Conservation (phyloP, 2,329 filamentous ascomycete species). For the Penicillium olsonii region DNA sequence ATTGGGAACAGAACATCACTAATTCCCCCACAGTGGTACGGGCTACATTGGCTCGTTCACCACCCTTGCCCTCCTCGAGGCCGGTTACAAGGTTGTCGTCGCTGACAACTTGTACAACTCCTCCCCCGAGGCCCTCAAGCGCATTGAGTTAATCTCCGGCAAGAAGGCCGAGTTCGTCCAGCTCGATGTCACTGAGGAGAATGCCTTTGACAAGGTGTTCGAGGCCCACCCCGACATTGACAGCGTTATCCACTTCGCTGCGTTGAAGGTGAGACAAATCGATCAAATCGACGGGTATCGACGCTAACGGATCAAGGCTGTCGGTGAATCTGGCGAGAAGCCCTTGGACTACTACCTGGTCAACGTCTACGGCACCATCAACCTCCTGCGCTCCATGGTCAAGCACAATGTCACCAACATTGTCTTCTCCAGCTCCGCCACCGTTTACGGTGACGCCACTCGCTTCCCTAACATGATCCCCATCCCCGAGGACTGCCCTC, state of each 20-base stretch:
- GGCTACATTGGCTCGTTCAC: constrained; percentile 99
- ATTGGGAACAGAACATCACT: constrained; percentile 20
- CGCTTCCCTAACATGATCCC: constrained; percentile 98
- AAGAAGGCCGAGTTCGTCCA: constrained; percentile 84
- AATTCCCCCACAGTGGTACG: constrained; percentile 65
- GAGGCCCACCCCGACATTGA: constrained; percentile 87
- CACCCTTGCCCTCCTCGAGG: constrained; percentile 83
- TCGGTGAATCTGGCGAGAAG: constrained; percentile 91
- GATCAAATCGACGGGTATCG: not conserved
- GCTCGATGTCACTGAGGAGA: constrained; percentile 84
- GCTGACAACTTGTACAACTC: constrained; percentile 98
- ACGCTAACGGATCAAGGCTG: constrained; percentile 62
- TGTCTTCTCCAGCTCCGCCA: constrained; percentile 97
- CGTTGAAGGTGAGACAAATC: constrained; percentile 70
- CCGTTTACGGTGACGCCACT: constrained; percentile 96
- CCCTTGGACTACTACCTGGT: constrained; percentile 97
- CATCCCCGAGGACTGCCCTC: constrained; percentile 94
- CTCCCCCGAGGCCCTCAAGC: constrained; percentile 84
- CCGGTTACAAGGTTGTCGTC: constrained; percentile 95
- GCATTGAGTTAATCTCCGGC: constrained; percentile 90
- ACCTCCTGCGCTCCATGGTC: constrained; percentile 82
- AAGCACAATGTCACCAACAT: constrained; percentile 92
- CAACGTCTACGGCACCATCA: constrained; percentile 91
- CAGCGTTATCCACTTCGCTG: constrained; percentile 98
- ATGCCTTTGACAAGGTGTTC: constrained; percentile 82